phyloP scores from a whole-genome alignment of 805 yeast genomes.

The Kuraishia hungarica region DNA sequence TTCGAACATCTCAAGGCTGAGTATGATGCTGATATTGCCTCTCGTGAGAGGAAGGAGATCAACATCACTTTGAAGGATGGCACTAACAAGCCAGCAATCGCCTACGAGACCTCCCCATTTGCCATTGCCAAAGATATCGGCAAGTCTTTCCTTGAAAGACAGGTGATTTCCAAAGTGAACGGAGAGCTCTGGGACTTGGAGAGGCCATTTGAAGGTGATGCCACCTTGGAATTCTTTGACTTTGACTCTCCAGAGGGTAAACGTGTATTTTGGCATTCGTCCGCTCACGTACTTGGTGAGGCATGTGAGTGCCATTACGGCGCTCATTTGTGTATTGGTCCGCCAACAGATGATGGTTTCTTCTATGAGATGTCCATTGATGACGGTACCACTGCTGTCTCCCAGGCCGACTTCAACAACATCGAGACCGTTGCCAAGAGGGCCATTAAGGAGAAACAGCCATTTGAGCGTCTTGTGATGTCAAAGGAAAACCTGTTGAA shows the following conservation, averaged over 20 bases:
- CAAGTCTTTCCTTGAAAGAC: constrained; percentile 80
- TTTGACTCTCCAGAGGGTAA: constrained; percentile 93
- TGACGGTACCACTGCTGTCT: constrained; percentile 64
- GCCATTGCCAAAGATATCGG: constrained; percentile 79
- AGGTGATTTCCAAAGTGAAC: constrained; percentile 84
- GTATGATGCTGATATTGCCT: constrained; percentile 65
- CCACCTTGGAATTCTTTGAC: constrained; percentile 72
- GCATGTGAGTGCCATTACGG: constrained; percentile 96
- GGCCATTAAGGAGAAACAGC: constrained; percentile 92
- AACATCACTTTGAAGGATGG: constrained; percentile 86
- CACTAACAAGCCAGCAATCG: constrained; percentile 60
- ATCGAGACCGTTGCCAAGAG: constrained; percentile 82
- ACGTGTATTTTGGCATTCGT: constrained; percentile 96
- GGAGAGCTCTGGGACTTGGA: constrained; percentile 92
- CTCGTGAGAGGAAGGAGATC: constrained; percentile 50
- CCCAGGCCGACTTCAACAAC: constrained; percentile 75
- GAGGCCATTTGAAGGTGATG: constrained; percentile 78
- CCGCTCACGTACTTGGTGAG: constrained; percentile 97
- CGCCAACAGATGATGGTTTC: constrained; percentile 97
- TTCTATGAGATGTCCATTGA: constrained; percentile 92
- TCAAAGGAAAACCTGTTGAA: constrained; percentile 83
- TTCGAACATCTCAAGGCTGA: constrained; percentile 76
- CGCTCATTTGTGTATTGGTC: constrained; percentile 88
- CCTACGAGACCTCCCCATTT: constrained; percentile 89
- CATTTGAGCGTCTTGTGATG: constrained; percentile 87